Base-by-base conservation (phyloP, 306 rosid species). In the Prunus mongolica region DNA sequence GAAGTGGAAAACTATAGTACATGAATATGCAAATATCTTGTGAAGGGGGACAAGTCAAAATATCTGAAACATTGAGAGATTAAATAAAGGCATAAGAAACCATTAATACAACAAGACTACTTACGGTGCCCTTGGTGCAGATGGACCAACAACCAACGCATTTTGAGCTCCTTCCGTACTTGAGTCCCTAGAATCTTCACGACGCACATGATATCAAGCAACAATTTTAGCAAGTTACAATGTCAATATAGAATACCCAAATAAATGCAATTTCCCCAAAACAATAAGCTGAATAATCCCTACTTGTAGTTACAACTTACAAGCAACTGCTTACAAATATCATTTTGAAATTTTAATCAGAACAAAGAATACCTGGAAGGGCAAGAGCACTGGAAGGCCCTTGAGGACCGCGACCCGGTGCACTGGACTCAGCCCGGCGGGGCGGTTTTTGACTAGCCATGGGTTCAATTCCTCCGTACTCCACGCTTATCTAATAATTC, bases 111-210 rank as follows among this genome's bases (percentile, higher is more conserved):
- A 22, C 56, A 32, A 30, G 14, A 61, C 68, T 76, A 72, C 89
- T 77, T 76, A 95, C 99, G 77, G 75, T 54, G 89, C 76, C 72
- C 83, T 85, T 69, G 96, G 85, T 71, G 83, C 89, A 45, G 97
- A 20, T 66, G 98, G 99, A 68, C 99, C 97, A 76, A 92, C 87
- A 56, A 89, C 98, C 84, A 92, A 82, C 24, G 93, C 87, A 76
- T 88, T 92, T 54, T 95, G 93, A 57, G 86, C 79, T 78, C 80
- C 85, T 54, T 85, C 86, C 66, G 82, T 86, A 18, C 83, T 86
- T 15, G 68, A 66, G 82, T 82, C 88, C 46, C 87, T 87, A 49
- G 91, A 84, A 78, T 78, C 92, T 73, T 78, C 93, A 1, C 83
- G 96, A 76, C 86, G 91, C 87, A 58, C 55, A 79, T 74, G 60